Evolutionary conservation across 2,329 filamentous ascomycete species (phyloP), one percentile per base, ranked within the genome.

Genomic region (Fusarium subglutinans): DNA sequence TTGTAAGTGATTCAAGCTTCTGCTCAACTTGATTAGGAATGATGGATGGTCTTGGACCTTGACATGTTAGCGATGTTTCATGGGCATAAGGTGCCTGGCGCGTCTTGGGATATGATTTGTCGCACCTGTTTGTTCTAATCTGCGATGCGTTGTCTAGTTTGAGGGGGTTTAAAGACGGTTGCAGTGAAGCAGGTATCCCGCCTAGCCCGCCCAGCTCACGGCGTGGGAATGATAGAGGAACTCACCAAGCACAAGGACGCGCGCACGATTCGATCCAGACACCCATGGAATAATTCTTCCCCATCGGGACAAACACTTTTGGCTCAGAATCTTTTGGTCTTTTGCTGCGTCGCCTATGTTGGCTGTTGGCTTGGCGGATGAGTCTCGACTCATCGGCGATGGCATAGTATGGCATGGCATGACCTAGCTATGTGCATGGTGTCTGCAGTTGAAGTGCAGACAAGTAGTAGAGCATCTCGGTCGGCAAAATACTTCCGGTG

Each of bases 351-450:
- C 55, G 24, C 48, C 60, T 58, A 50, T 40, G 47, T 59, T 55
- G 30, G 62, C 20, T 59, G 47, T 62, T 60, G 61, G 63, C 63
- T 74, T 72, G 67, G 68, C 73, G 64, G 51, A 48, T 47, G 38
- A 76, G 70, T 66, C 47, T 74, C 47, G 45, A 66, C 60, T 60
- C 60, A 70, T 75, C 71, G 71, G 43, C 73, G 70, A 76, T 76
- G 63, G 47, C 48, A 62, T 41, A 22, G 22, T 43, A 61, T 22
- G 40, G 20, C 38, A 47, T 60, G 70, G 47, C 48, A 60, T 60
- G 66, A 50, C 68, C 57, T 44, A 45, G 45, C 41, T 50, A 38
- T 62, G 35, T 60, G 41, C 44, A 51, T 50, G 22, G 41, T 62
- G 62, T 64, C 62, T 58, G 45, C 38, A 35, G 40, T 40, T 54